phyloP scores from a whole-genome alignment of 352 stramenopile species.

The Aphanomyces invadans region DNA sequence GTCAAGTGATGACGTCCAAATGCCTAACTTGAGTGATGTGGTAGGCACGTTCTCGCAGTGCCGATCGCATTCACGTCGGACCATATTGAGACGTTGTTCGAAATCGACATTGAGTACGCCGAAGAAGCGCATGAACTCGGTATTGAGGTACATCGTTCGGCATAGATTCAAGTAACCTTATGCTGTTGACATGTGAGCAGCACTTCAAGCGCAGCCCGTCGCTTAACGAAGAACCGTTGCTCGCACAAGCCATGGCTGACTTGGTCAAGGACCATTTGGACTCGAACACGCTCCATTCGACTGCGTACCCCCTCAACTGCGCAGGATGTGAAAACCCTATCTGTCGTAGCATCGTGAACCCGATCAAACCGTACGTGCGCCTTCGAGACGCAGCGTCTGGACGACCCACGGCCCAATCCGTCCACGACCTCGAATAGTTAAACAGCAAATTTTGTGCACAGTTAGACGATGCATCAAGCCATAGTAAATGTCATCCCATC shows the following conservation, averaged over 20 bases:
- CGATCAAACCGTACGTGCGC: conserved; percentile 59
- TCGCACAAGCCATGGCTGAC: conserved; percentile 96
- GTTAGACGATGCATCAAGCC: too few species aligned
- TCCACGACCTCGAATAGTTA: conserved; percentile 10
- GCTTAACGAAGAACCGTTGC: conserved; percentile 91
- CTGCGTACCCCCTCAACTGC: conserved; percentile 81
- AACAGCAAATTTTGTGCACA: too few species aligned
- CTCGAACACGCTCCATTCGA: conserved; percentile 54
- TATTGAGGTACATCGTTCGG: conserved; percentile 60
- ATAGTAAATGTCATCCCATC: too few species aligned
- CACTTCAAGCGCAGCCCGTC: conserved; percentile 93
- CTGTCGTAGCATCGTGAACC: conserved; percentile 80
- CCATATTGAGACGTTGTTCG: conserved; percentile 99
- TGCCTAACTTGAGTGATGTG: background rate
- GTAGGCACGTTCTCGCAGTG: conserved; percentile 94
- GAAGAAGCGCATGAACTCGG: conserved; percentile 93
- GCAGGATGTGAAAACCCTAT: conserved; percentile 71
- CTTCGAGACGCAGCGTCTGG: conserved; percentile 17
- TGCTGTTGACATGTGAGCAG: conserved; percentile 26
- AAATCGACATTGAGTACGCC: conserved; percentile 99
- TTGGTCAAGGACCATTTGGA: conserved; percentile 93
- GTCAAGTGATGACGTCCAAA: conserved; percentile 6
- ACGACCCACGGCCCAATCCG: background rate
- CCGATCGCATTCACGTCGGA: conserved; percentile 98
- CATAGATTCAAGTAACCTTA: background rate